phyloP scores from a whole-genome alignment of 2,329 filamentous ascomycete species.

The Aureobasidium sp. region DNA sequence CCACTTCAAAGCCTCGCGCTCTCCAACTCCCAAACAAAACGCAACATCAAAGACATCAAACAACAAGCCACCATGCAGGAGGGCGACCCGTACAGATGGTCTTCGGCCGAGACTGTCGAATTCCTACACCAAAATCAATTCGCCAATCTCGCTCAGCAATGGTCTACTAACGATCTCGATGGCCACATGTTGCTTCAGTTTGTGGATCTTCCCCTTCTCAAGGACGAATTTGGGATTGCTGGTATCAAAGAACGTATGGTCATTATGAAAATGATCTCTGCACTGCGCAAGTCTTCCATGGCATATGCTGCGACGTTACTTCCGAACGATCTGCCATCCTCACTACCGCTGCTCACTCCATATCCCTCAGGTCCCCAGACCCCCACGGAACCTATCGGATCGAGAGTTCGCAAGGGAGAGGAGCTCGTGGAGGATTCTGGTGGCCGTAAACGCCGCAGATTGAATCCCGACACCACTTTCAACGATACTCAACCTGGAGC shows the following conservation, averaged over 20 bases:
- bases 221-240: conserved; percentile 49
- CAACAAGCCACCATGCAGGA: neutral
- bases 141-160: conserved; percentile 40
- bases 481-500: no score
- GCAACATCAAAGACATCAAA: neutral
- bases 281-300: conserved; percentile 35
- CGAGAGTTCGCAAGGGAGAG: conserved; percentile 15
- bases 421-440: conserved; percentile 18
- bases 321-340: neutral
- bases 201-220: conserved; percentile 39
- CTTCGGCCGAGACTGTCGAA: conserved; percentile 54
- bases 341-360: neutral
- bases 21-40: neutral
- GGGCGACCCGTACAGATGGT: conserved; percentile 69
- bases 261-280: conserved; percentile 49
- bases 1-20: neutral
- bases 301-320: neutral
- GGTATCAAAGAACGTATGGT: conserved; percentile 49
- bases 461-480: conserved; percentile 12
- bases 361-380: neutral
- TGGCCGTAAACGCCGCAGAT: conserved; percentile 28
- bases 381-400: neutral
- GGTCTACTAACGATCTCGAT: conserved; percentile 56
- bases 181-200: conserved; percentile 55
- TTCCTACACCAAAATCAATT: conserved; percentile 49